Evolutionary conservation across 2,329 filamentous ascomycete species (phyloP).

Genomic region (Epichloe bromicola): DNA sequence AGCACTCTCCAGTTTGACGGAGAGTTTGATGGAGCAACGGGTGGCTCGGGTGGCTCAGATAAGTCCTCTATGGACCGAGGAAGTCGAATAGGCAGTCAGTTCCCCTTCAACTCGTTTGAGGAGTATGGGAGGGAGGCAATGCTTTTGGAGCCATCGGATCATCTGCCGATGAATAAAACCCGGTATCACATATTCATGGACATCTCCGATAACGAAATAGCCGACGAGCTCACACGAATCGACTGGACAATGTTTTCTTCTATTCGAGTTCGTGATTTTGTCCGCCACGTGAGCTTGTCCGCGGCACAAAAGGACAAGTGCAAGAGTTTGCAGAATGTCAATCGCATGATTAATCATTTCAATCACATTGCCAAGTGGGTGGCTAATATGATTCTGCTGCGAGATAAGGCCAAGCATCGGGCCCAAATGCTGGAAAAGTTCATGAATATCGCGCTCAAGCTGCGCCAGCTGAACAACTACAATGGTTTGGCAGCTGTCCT

Average conservation of each 20-base stretch:
- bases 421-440: conserved; percentile 89
- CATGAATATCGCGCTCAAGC: conserved; percentile 75
- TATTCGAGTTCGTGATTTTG: conserved; percentile 82
- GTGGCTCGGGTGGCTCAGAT: conserved; percentile 35
- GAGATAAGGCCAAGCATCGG: conserved; percentile 92
- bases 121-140: conserved; percentile 70
- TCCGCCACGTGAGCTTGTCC: conserved; percentile 76
- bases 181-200: conserved; percentile 90
- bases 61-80: conserved; percentile 27
- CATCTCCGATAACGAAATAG: conserved; percentile 70
- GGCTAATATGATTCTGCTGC: conserved; percentile 69
- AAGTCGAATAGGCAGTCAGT: conserved; percentile 27
- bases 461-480: conserved; percentile 92
- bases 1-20: conserved; percentile 36
- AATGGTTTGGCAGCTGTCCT: conserved; percentile 90
- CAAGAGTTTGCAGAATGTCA: conserved; percentile 70
- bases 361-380: conserved; percentile 78
- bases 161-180: conserved; percentile 62
- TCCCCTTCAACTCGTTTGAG: conserved; percentile 55
- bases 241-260: conserved; percentile 98
- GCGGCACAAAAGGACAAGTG: conserved; percentile 59
- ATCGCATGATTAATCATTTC: conserved; percentile 88
- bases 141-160: conserved; percentile 55
- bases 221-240: conserved; percentile 83
- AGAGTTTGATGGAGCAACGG: conserved; percentile 30